Base-by-base conservation (phyloP, 495 filamentous ascomycete genomes). In the Neurospora sp. region DNA sequence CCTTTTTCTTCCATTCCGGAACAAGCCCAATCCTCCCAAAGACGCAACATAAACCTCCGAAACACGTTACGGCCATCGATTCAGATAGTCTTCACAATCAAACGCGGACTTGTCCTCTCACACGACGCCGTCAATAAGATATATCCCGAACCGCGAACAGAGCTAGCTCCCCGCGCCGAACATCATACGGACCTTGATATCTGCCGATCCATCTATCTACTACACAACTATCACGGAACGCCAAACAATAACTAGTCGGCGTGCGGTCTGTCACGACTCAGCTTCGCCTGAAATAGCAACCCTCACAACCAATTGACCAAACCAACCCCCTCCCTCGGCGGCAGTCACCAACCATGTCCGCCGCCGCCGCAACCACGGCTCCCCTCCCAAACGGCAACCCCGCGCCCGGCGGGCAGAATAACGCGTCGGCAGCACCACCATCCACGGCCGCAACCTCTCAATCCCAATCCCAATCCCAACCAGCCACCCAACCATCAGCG, bases 361-460 rank as follows among this genome's bases (percentile, higher is more conserved):
- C 74, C 59, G 53, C 72, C 41, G 61, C 41, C 48, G 75, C 76
- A 20, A 79, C 80, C 72, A 73, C 77, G 17, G 77, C 79, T 20
- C 76, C 79, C n/a, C 83, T 84, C 45, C 74, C 83, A 31, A 86
- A 86, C 72, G 84, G 83, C 74, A 71, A 82, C 7, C 73, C 78
- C 53, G 53, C 27, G 53, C 53, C 53, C 53, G 22, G 53, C 53
- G 10, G 45, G 9, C 45, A 53, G 45, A 53, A 53, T 22, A 53
- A 53, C 20, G 53, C 53, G 22, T 61, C 53, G 22, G 53, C 53
- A 61, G 53, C 53, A 31, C 22, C 53, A 61, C 3, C 82, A 1
- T 75, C 77, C 42, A 78, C 81, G 0, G 74, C 74, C 41, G 68
- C 73, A 37, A 78, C 71, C 72, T 71, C 78, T 14, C 86, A 44